phyloP scores from a whole-genome alignment of 352 stramenopile genomes.

The Pythium vanterpoolii region DNA sequence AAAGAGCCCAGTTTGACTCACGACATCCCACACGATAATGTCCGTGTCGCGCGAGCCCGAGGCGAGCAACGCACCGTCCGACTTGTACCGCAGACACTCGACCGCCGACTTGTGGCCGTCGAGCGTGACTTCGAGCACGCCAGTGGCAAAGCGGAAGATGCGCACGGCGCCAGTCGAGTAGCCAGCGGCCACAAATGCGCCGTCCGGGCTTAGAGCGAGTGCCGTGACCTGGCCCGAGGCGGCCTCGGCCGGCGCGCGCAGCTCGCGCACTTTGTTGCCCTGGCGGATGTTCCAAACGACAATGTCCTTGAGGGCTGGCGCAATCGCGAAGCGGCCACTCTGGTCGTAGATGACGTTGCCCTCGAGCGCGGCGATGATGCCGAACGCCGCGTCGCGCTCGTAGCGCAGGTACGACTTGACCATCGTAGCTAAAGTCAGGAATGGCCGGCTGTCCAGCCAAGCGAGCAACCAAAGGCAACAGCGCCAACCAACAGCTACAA shows the following conservation, averaged over 20 bases:
- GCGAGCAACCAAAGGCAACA: background rate
- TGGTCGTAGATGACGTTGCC: constrained; percentile 88
- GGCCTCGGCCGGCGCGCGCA: constrained; percentile 31
- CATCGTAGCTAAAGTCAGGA: constrained; percentile 28
- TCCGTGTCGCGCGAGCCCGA: constrained; percentile 90
- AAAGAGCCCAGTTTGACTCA: constrained; percentile 88
- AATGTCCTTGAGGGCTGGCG: constrained; percentile 87
- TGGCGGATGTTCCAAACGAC: constrained; percentile 91
- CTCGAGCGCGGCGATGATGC: constrained; percentile 86
- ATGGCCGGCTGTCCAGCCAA: constrained; percentile 14
- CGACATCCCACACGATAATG: constrained; percentile 93
- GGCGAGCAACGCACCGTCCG: constrained; percentile 75
- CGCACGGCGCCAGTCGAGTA: constrained; percentile 82
- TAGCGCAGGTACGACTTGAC: constrained; percentile 95
- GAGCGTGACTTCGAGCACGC: constrained; percentile 78
- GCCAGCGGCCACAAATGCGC: constrained; percentile 68
- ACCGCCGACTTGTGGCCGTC: constrained; percentile 87
- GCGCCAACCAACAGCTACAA: constrained; percentile 16
- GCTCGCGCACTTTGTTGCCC: constrained; percentile 76
- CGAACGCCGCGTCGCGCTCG: constrained; percentile 85
- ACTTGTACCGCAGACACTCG: constrained; percentile 71
- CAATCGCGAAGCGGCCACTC: constrained; percentile 83
- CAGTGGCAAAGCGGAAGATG: constrained; percentile 77
- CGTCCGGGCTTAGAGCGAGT: constrained; percentile 76
- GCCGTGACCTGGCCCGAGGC: constrained; percentile 69